A percentile compares a stretch with the other conserved stretches of the same genome.
Conservation (phyloP, 257 asterid genomes). For the Petrea volubilis region DNA sequence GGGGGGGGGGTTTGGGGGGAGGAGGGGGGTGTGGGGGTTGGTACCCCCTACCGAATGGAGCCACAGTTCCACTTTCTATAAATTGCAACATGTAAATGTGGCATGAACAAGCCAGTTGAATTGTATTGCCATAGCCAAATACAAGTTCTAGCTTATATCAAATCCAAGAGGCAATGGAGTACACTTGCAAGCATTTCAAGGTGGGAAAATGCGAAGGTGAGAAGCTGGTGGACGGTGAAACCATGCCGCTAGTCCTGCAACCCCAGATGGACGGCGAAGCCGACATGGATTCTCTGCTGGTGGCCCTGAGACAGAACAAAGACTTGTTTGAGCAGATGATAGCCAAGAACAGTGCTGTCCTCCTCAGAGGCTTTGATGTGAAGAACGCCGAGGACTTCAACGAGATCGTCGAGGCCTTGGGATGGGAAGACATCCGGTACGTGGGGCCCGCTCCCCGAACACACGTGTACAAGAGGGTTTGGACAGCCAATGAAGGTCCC, state of each 20-base stretch:
- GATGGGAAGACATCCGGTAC: slow-evolving; percentile 81
- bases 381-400: slow-evolving; percentile 61
- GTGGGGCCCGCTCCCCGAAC: slow-evolving; percentile 92
- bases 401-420: slow-evolving; percentile 63
- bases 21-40: too few relatives aligned
- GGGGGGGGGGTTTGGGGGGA: too few relatives aligned
- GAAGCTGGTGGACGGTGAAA: slow-evolving; percentile 68
- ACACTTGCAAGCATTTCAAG: slow-evolving; percentile 60
- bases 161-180: slow-evolving; percentile 45
- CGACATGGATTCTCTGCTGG: slow-evolving; percentile 38
- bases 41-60: too few relatives aligned
- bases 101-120: neutral
- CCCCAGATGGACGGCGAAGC: slow-evolving; percentile 34
- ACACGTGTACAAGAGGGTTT: slow-evolving; percentile 67
- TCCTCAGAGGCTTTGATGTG: slow-evolving; percentile 68
- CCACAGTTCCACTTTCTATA: slow-evolving; percentile 22
- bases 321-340: slow-evolving; percentile 82
- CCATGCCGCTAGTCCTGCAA: slow-evolving; percentile 64
- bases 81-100: neutral
- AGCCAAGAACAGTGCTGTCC: slow-evolving; percentile 71
- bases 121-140: neutral
- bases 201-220: slow-evolving; percentile 89
- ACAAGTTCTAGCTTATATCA: neutral
- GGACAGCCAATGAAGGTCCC: slow-evolving; percentile 96
- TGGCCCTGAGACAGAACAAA: slow-evolving; percentile 44